Evolutionary conservation across 2,329 filamentous ascomycete genomes (phyloP).

Genomic region (Aspergillus sp.): DNA sequence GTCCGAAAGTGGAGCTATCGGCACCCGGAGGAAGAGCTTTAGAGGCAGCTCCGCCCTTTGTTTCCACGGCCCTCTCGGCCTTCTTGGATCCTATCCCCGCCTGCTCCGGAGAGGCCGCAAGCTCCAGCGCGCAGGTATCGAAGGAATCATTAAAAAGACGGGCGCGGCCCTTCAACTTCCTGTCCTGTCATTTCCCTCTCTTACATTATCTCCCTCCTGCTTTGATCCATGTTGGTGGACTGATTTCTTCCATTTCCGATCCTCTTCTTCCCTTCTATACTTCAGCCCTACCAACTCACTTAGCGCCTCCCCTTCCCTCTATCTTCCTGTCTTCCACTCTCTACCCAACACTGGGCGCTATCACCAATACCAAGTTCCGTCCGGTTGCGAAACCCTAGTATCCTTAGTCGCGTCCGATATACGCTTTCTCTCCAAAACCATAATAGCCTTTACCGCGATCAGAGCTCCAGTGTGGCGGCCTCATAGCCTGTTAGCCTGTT

Average conservation of each 20-base stretch:
- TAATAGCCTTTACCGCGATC: no score
- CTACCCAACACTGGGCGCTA: not conserved
- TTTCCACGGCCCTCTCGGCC: slow-evolving; percentile 28
- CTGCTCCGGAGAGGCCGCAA: slow-evolving; percentile 19
- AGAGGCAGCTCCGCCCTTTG: slow-evolving; percentile 7
- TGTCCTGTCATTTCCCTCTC: slow-evolving; percentile 4
- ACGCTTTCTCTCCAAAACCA: no score
- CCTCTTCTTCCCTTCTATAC: slow-evolving; percentile 7
- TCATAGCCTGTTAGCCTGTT: not conserved
- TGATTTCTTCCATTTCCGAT: slow-evolving; percentile 3
- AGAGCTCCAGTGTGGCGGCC: not conserved
- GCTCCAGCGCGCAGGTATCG: slow-evolving; percentile 2
- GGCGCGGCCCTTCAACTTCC: slow-evolving; percentile 4
- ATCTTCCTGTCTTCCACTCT: not conserved
- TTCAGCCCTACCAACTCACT: slow-evolving; percentile 12
- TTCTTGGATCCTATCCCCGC: slow-evolving; percentile 27
- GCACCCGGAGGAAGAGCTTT: slow-evolving; percentile 14
- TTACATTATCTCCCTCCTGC: not conserved
- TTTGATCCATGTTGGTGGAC: slow-evolving; percentile 3
- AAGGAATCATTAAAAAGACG: slow-evolving; percentile 6
- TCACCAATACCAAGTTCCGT: not conserved
- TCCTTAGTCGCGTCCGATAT: not conserved
- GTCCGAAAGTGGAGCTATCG: slow-evolving; percentile 11
- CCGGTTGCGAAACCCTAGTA: not conserved
- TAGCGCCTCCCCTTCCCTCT: not conserved